These are phyloP conservation scores for Tulasnella sp. DNA, from an alignment of 768 basidiomycete genomes.

Conservation along the genomic window DNA sequence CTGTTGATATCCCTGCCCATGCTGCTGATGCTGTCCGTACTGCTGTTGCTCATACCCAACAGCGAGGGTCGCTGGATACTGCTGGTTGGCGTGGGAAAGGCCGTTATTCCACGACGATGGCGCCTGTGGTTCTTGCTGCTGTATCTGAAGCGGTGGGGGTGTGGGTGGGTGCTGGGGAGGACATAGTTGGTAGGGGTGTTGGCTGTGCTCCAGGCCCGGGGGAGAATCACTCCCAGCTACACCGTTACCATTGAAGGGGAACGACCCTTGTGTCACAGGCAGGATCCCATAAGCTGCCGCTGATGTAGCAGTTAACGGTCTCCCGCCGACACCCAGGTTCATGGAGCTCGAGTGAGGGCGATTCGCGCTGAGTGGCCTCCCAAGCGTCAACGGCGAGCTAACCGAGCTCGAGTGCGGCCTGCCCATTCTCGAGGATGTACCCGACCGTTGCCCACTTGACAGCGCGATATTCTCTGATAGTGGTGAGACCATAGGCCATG, in stretches of 20 bases:
- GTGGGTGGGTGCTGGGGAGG: not conserved
- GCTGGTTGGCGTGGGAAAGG: not conserved
- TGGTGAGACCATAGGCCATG: slow-evolving; percentile 5
- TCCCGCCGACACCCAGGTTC: not conserved
- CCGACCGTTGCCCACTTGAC: not conserved
- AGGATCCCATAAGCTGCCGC: not conserved
- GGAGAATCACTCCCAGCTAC: not conserved
- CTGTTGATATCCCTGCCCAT: no score
- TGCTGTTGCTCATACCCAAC: not conserved
- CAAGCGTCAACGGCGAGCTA: not conserved
- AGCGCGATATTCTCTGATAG: not conserved
- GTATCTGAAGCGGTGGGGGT: not conserved
- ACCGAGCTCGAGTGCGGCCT: not conserved
- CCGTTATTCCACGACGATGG: not conserved
- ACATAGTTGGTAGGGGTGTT: not conserved
- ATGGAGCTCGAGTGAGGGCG: slow-evolving; percentile 10
- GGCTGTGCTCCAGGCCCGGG: not conserved
- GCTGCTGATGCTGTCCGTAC: no score
- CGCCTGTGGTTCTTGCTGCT: not conserved
- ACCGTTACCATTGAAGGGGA: not conserved
- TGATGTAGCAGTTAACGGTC: not conserved
- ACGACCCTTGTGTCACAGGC: not conserved
- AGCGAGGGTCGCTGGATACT: not conserved
- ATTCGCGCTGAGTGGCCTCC: not conserved
- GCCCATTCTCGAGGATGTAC: not conserved